phyloP scores from a whole-genome alignment of 2,329 filamentous ascomycete species.

The Fusarium illudens region DNA sequence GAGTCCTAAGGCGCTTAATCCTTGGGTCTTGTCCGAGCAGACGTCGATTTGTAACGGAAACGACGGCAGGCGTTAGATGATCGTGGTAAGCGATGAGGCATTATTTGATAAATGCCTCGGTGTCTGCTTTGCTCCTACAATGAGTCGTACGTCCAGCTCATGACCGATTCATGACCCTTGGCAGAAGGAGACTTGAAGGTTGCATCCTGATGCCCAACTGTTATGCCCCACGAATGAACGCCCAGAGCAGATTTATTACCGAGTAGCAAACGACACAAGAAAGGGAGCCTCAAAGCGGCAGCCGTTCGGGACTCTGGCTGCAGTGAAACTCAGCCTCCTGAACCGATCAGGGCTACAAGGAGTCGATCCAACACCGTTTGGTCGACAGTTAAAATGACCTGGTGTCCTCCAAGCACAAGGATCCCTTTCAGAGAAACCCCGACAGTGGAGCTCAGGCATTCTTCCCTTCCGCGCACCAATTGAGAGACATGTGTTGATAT shows the following conservation, averaged over 20 bases:
- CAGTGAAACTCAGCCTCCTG: neutral
- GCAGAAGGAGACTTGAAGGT: neutral
- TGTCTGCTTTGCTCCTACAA: neutral
- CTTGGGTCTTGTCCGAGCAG: neutral
- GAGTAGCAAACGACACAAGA: neutral
- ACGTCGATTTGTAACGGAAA: neutral
- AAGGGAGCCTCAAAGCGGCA: neutral
- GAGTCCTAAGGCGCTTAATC: neutral
- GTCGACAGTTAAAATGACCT: neutral
- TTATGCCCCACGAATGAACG: neutral
- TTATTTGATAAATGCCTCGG: neutral
- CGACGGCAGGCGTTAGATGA: neutral
- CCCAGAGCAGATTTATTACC: neutral
- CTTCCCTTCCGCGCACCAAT: conserved; percentile 2
- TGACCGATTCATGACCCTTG: neutral
- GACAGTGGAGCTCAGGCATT: neutral
- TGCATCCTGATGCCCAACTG: neutral
- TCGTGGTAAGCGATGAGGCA: neutral
- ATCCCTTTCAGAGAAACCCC: neutral
- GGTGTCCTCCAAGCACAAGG: neutral
- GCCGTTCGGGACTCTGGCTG: neutral
- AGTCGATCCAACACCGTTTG: neutral
- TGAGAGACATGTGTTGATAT: neutral
- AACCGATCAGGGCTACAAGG: neutral
- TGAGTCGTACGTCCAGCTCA: neutral